phyloP scores from a whole-genome alignment of 441 rosid species.

The Cnidoscolus chayamansa region DNA sequence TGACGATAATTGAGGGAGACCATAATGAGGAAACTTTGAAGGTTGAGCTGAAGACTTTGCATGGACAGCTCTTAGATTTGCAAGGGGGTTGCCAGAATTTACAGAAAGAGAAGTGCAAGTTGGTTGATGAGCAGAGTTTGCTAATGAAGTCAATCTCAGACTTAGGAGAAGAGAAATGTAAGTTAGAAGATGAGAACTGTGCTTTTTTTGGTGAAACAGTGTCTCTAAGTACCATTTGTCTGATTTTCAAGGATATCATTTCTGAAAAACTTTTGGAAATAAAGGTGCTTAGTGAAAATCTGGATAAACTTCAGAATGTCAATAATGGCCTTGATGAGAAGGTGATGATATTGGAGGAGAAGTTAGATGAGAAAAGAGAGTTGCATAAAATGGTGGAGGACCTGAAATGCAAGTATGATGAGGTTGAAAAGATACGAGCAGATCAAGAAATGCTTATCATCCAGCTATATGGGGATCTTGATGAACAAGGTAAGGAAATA shows the following conservation, averaged over 20 bases:
- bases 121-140: slow-evolving; percentile 45
- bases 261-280: slow-evolving; percentile 46
- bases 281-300: slow-evolving; percentile 39
- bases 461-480: slow-evolving; percentile 49
- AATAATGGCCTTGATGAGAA: slow-evolving; percentile 57
- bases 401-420: slow-evolving; percentile 53
- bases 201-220: slow-evolving; percentile 44
- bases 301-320: slow-evolving; percentile 40
- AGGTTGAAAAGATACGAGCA: slow-evolving; percentile 42
- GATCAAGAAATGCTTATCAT: slow-evolving; percentile 49
- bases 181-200: slow-evolving; percentile 58
- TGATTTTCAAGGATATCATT: slow-evolving; percentile 47
- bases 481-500: slow-evolving; percentile 45
- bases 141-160: slow-evolving; percentile 41
- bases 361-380: slow-evolving; percentile 47
- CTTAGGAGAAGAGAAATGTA: slow-evolving; percentile 46
- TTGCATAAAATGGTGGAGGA: slow-evolving; percentile 45
- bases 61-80: slow-evolving; percentile 41
- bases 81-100: slow-evolving; percentile 42
- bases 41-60: slow-evolving; percentile 49
- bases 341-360: slow-evolving; percentile 39
- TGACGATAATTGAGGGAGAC: slow-evolving; percentile 48
- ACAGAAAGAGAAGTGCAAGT: slow-evolving; percentile 48
- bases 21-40: slow-evolving; percentile 54
- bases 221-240: slow-evolving; percentile 51